Percentiles rank a stretch among this genome's conserved stretches.
Conservation (phyloP, 1,284 basidiomycete species). For the Singerocomus inundabilis region DNA sequence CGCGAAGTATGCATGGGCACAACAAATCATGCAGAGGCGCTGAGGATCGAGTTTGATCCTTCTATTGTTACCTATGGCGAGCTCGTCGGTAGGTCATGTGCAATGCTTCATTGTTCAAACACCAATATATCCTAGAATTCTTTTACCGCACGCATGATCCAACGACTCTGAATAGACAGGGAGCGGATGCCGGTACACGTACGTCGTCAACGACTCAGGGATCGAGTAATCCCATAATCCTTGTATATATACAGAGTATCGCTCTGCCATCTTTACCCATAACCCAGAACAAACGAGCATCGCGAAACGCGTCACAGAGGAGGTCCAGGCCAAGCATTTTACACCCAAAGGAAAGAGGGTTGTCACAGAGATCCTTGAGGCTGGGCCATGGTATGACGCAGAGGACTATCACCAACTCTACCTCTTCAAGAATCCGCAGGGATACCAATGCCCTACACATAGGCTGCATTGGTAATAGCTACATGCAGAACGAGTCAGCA, state of each 20-base stretch:
- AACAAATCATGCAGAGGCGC: conserved; percentile 90
- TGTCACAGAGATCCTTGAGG: conserved; percentile 69
- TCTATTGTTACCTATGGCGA: conserved; percentile 75
- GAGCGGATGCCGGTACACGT: conserved; percentile 77
- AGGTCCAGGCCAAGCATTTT: conserved; percentile 84
- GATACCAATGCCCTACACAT: conserved; percentile 60
- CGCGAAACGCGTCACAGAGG: conserved; percentile 78
- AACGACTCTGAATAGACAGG: conserved; percentile 79
- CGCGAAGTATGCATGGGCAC: conserved; percentile 75
- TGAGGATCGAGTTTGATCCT: conserved; percentile 86
- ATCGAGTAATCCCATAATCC: not conserved
- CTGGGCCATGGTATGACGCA: conserved; percentile 77
- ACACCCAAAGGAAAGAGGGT: conserved; percentile 75
- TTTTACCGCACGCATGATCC: conserved; percentile 96
- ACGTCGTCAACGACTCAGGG: conserved; percentile 27
- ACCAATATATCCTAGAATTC: conserved; percentile 57
- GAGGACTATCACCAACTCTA: conserved; percentile 89
- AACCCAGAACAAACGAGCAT: conserved; percentile 72
- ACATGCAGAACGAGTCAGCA: not conserved
- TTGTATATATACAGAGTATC: conserved; percentile 66
- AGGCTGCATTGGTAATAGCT: conserved; percentile 45
- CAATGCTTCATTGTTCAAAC: not conserved
- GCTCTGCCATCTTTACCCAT: conserved; percentile 88
- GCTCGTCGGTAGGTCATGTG: conserved; percentile 62
- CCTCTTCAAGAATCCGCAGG: conserved; percentile 62